Percentiles rank a stretch among this genome's conserved stretches.
Conservation (phyloP, 139 green algal species). For the Closterium sp. region DNA sequence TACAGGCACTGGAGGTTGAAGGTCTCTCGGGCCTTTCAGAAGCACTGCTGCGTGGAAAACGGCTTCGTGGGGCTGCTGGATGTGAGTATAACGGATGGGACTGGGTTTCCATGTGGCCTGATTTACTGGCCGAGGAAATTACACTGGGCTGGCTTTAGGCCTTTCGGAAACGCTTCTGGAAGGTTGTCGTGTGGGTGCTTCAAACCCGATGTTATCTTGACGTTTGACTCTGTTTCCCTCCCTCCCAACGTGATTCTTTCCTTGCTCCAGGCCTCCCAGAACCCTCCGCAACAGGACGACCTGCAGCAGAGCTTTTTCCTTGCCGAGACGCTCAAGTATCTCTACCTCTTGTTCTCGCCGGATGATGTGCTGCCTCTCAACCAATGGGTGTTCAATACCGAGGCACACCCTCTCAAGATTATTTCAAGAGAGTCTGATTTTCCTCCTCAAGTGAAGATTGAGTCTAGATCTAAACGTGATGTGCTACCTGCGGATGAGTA, state of each 20-base stretch:
- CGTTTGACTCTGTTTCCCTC: no score
- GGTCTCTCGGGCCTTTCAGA: slow-evolving; percentile 48
- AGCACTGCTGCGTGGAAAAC: slow-evolving; percentile 56
- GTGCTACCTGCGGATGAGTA: not conserved
- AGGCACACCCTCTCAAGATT: slow-evolving; percentile 70
- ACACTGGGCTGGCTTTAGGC: not conserved
- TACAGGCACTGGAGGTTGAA: slow-evolving; percentile 58
- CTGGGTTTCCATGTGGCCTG: not conserved
- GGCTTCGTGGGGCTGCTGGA: slow-evolving; percentile 68
- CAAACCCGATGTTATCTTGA: no score
- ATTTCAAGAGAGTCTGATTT: not conserved
- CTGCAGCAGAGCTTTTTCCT: slow-evolving; percentile 72
- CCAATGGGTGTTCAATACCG: slow-evolving; percentile 83
- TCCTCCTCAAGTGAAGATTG: not conserved
- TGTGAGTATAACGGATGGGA: slow-evolving; percentile 42
- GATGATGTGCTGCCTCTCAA: slow-evolving; percentile 61
- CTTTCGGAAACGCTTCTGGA: not conserved
- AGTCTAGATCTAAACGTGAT: not conserved
- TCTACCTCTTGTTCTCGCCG: slow-evolving; percentile 71
- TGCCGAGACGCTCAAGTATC: slow-evolving; percentile 79
- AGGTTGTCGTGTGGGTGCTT: no score
- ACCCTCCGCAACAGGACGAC: slow-evolving; percentile 61
- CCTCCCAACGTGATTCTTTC: not conserved
- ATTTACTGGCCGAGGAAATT: not conserved
- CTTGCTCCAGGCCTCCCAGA: slow-evolving; percentile 15